Evolutionary conservation across 352 stramenopile species (phyloP), one percentile per base, ranked within the genome.

Genomic region (Pythium utonaiense): DNA sequence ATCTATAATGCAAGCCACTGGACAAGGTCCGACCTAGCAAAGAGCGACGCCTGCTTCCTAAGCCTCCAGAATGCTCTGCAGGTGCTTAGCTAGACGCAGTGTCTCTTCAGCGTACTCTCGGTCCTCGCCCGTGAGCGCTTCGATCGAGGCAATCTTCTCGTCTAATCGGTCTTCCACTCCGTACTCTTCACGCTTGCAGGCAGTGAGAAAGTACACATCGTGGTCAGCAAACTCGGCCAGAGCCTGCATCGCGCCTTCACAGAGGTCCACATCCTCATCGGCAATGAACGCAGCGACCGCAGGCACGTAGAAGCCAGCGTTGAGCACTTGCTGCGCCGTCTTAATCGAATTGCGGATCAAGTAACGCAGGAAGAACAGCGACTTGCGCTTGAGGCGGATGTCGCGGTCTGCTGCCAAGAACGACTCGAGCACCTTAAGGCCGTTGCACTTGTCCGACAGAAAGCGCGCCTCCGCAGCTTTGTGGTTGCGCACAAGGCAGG

Each of bases 321-420:
- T 63, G 6, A 86, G 57, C 25, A 93, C 62, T 13, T 72, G 28
- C 48, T 83, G 69, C 0, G 80, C 80, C 17, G 80, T 91, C 19
- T 67, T 64, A 3, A 71, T 70, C 7, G 74, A 80, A 44, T 73
- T 88, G 60, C 80, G 75, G 47, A 90, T 82, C 10, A 95, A 61
- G 67, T 92, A 93, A 16, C 83, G 82, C 58, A 91, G 60, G 50
- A 95, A 86, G 62, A 95, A 95, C 12, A 95, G 69, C 58, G 86
- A 71, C 65, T 92, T 93, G 61, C 86, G 83, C 65, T 91, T 78
- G 50, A 95, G 67, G 5, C 83, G 78, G 40, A 93, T 60, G 64
- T 93, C 86, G 36, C 60, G 66, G 12, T 69, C 69, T 0, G 53
- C n/a, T 51, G 73, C 31, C 36, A 95, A 31, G 33, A 85, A 89